Evolutionary conservation across 2,329 filamentous ascomycete species (phyloP).

Genomic region (Moelleriella libera): DNA sequence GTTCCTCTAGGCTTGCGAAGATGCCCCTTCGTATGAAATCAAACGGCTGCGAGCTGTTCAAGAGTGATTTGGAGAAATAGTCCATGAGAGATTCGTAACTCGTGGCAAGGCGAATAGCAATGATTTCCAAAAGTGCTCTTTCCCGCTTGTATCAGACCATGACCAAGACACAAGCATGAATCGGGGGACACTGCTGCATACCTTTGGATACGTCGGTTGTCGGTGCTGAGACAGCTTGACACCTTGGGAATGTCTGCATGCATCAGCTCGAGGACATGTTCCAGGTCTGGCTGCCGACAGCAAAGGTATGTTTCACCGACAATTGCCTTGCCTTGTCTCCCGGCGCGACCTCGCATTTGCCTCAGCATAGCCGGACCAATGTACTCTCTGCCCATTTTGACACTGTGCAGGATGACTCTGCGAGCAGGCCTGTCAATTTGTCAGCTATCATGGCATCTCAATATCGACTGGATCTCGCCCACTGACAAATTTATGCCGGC

Average conservation of each 20-base stretch:
- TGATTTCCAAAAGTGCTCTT: slow-evolving; percentile 57
- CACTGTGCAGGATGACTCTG: slow-evolving; percentile 61
- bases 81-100: slow-evolving; percentile 50
- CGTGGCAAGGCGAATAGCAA: slow-evolving; percentile 53
- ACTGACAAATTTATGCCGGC: slow-evolving; percentile 60
- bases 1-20: slow-evolving; percentile 41
- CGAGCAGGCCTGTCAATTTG: slow-evolving; percentile 36
- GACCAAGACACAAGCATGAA: no score
- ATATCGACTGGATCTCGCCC: background rate
- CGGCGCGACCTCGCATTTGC: slow-evolving; percentile 68
- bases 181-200: slow-evolving; percentile 11
- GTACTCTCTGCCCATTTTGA: slow-evolving; percentile 61
- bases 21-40: slow-evolving; percentile 38
- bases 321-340: slow-evolving; percentile 65
- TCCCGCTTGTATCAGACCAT: no score
- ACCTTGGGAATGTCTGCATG: slow-evolving; percentile 58
- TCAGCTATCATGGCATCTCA: slow-evolving; percentile 4
- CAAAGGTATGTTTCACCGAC: slow-evolving; percentile 67
- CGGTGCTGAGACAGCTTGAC: slow-evolving; percentile 52
- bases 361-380: slow-evolving; percentile 69
- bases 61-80: slow-evolving; percentile 53
- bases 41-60: slow-evolving; percentile 41
- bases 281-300: slow-evolving; percentile 53
- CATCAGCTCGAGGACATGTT: slow-evolving; percentile 56
- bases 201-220: slow-evolving; percentile 55